phyloP scores from a whole-genome alignment of 2,329 filamentous ascomycete genomes.

The Endoconidiophora polonica region DNA sequence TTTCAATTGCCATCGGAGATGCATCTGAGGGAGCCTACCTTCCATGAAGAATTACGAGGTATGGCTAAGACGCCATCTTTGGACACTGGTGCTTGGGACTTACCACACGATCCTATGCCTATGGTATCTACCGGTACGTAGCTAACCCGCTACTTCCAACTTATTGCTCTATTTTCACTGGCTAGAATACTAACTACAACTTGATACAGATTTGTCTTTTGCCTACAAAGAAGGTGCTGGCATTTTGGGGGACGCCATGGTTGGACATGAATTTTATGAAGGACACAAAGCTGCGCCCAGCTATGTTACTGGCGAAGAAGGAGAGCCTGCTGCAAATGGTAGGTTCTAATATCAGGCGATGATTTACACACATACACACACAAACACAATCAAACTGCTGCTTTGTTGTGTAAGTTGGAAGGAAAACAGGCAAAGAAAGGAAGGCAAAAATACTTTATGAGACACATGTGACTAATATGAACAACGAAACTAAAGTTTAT shows the following conservation, averaged over 20 bases:
- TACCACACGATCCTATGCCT: too few relatives aligned
- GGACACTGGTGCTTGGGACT: constrained; percentile 1
- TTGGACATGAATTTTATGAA: not conserved
- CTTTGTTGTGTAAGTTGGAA: not conserved
- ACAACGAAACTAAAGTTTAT: constrained; percentile 1
- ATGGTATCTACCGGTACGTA: too few relatives aligned
- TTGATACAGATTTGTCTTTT: too few relatives aligned
- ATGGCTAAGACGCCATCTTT: constrained; percentile 5
- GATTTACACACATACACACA: not conserved
- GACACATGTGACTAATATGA: constrained; percentile 6
- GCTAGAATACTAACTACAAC: too few relatives aligned
- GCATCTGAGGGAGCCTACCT: not conserved
- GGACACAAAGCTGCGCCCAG: not conserved
- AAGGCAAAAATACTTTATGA: not conserved
- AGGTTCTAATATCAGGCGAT: constrained; percentile 1
- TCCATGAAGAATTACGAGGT: not conserved
- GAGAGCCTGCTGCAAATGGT: constrained; percentile 4
- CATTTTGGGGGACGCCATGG: not conserved
- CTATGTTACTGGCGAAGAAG: not conserved
- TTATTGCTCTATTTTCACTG: too few relatives aligned
- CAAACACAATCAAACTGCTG: not conserved
- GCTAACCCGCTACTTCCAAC: too few relatives aligned
- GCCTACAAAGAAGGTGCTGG: not conserved
- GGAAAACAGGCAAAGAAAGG: not conserved
- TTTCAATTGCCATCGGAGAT: not conserved